Evolutionary conservation across 192 early-diverging fungal genomes (phyloP).

Genomic region (Coemansia sp.): DNA sequence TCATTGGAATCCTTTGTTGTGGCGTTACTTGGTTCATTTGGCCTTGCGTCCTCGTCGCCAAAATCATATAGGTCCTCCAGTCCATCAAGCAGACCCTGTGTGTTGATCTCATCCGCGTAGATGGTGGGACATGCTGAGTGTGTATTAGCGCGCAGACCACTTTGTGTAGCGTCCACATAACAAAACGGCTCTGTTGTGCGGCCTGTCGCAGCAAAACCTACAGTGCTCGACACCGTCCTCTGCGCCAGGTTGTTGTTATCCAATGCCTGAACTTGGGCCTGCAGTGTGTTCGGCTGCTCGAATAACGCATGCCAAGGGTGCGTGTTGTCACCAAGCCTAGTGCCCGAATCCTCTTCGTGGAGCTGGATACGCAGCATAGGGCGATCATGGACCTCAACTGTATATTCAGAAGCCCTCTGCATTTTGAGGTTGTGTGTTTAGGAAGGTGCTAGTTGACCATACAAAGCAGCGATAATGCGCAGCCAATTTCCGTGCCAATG

Average conservation of each 20-base stretch:
- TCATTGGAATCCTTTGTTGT: background rate
- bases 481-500: background rate
- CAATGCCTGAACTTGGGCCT: background rate
- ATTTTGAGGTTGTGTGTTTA: background rate
- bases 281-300: background rate
- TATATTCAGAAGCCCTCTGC: background rate
- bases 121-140: background rate
- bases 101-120: conserved; percentile 18
- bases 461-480: background rate
- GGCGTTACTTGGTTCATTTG: background rate
- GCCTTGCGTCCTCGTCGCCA: background rate
- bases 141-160: background rate
- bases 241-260: background rate
- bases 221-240: background rate
- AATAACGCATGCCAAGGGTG: conserved; percentile 13
- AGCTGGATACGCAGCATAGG: background rate
- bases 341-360: background rate
- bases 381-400: background rate
- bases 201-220: background rate
- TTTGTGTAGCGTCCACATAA: background rate
- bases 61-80: conserved; percentile 45
- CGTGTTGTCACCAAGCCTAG: background rate
- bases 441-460: background rate
- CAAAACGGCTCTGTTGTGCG: background rate
- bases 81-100: conserved; percentile 36